Conservation (phyloP, 202 grass and related monocot species). For the Cymbopogon flexuosus region DNA sequence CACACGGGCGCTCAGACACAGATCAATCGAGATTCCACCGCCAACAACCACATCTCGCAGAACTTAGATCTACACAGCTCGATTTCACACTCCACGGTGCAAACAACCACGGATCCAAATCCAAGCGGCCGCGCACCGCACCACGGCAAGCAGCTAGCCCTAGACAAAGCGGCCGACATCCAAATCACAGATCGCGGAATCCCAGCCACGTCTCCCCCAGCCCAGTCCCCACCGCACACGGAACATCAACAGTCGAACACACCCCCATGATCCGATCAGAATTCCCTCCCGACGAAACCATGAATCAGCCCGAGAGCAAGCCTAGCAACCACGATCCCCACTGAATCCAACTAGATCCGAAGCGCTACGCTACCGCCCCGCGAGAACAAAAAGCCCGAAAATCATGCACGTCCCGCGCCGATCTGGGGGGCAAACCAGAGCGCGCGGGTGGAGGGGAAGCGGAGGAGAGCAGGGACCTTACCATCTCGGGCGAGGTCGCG, state of each 20-base stretch:
- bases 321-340: background rate
- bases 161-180: background rate
- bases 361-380: background rate
- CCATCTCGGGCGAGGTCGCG: constrained; percentile 37
- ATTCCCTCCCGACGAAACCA: background rate
- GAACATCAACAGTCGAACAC: background rate
- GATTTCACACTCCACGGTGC: too few relatives aligned
- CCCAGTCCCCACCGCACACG: background rate
- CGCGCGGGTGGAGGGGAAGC: background rate
- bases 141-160: background rate
- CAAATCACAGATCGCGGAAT: background rate
- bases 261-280: background rate
- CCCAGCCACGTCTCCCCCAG: background rate
- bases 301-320: background rate
- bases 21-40: constrained; percentile 25
- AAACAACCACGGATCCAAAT: background rate
- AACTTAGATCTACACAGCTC: constrained; percentile 23
- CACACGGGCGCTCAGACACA: background rate
- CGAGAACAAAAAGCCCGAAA: background rate
- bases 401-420: background rate
- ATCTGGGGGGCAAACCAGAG: background rate
- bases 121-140: background rate
- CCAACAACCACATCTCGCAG: background rate
- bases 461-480: background rate
- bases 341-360: constrained; percentile 21